Evolutionary conservation across 2,329 filamentous ascomycete genomes (phyloP), one percentile per base, ranked within the genome.

Genomic region (Davidsoniella neocaledoniae): DNA sequence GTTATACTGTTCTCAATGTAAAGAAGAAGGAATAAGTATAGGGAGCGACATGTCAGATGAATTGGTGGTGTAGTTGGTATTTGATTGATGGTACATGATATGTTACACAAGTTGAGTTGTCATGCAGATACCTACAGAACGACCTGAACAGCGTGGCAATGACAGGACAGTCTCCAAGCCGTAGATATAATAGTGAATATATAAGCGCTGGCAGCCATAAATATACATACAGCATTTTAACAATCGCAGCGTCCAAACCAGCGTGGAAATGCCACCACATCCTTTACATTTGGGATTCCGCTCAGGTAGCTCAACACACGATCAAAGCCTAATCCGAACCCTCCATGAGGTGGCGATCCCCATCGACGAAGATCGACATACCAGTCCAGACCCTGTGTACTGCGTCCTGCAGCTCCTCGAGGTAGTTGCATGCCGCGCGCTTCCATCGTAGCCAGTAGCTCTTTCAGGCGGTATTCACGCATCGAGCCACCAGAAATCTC

Each of bases 261-360:
- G 57, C 88, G 76, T 44, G 88, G 88, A 61, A 94, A 95, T 25
- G 84, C 76, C 50, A 93, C 83, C 21, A 87, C 76, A 63, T 95
- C 88, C 60, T 86, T 77, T 58, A 95, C 77, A 57, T 85, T 94
- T 55, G 77, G 74, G 38, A 90, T 78, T 8, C 87, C 87, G 29
- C 82, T 77, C 50, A 95, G 70, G 66, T 94, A 94, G 60, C 82
- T 81, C 57, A 94, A 65, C 55, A 94, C 72, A 50, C 88, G 77
- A 68, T 95, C 88, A 61, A 94, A 93, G 7, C 88, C 88, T 51
- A 95, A 64, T 2, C 88, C 88, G 61, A 94, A 95, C 1, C 88
- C 88, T 40, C 88, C 88, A 59, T 94, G 88, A 36, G 86, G 86
- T 50, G 86, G 85, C 57, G 82, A 88, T n/a, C 88, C 88, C 76